Base-by-base conservation (phyloP, 2,329 filamentous ascomycete genomes). In the Leptographium lundbergii region DNA sequence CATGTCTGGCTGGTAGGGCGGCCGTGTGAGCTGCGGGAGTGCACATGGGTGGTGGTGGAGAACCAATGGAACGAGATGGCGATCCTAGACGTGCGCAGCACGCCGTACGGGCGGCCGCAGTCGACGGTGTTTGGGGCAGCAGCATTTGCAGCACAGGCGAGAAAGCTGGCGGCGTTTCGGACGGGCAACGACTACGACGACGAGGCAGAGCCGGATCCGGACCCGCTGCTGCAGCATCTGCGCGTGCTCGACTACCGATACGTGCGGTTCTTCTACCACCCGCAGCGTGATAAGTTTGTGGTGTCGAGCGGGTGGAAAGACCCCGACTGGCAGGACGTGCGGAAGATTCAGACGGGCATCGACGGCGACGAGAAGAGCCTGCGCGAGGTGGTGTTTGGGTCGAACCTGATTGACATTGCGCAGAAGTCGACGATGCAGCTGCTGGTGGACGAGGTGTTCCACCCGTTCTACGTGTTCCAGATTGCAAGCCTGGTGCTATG, bases 391-490 rank as follows among this genome's bases (percentile, higher is more conserved):
- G 88, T 97, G 6, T 99, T 99, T 71, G 92, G 92, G 45, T 81
- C 80, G 59, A 99, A 99, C 66, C 72, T 90, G 60, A 96, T 99
- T 65, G 89, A 96, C 63, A 95, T 99, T 65, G 84, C 95, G 66
- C 86, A 96, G 68, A 99, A 96, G 73, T 85, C 88, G 1, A 81
- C 87, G 19, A 79, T 83, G 1, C 89, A 95, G 67, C 81, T 99
- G 54, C 78, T 99, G 17, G 78, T 96, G 24, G 92, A 99, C 66
- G 94, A 99, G 75, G 91, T 89, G 24, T 91, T 99, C 67, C 94
- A 99, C 69, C 95, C 94, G 0, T 99, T 99, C 70, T 99, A 99
- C 70, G 87, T 99, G 59, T 99, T 99, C 69, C 94, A 99, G 72
- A 86, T 97, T 66, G 92, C 91, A 54, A 97, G 94, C 75, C 77